Percentiles rank a stretch among this genome's conserved stretches.
Evolutionary conservation across 345 rosid genomes (phyloP).

Genomic region (Punica granatum): DNA sequence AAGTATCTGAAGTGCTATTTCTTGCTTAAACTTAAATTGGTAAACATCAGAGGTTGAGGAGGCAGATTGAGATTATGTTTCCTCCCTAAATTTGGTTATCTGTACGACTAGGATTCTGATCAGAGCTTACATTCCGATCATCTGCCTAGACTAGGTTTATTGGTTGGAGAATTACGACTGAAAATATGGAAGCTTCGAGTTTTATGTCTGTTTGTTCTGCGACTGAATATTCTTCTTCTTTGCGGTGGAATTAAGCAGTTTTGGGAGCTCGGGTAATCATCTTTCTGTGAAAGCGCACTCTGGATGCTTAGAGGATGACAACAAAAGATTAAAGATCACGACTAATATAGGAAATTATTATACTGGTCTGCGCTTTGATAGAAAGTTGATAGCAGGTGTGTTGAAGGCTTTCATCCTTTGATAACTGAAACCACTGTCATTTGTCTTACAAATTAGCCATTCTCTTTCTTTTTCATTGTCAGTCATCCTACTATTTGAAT

Average conservation of each 20-base stretch:
- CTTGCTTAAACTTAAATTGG: background rate
- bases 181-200: background rate
- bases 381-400: background rate
- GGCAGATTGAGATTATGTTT: too few species aligned
- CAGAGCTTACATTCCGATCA: too few species aligned
- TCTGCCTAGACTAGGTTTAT: background rate
- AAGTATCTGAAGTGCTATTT: background rate
- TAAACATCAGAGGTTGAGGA: background rate
- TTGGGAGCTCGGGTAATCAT: background rate
- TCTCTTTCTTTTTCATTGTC: background rate
- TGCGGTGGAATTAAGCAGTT: background rate
- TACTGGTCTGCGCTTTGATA: background rate
- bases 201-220: background rate
- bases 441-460: background rate
- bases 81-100: background rate
- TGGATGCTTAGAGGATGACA: too few species aligned
- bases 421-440: too few species aligned
- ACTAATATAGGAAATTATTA: background rate
- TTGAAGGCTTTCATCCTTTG: background rate
- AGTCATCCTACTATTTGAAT: background rate
- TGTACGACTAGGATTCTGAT: background rate
- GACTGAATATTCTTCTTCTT: background rate
- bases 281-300: too few species aligned
- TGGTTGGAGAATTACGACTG: background rate
- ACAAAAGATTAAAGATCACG: background rate